A percentile compares a stretch with the other conserved stretches of the same genome.
These are phyloP conservation scores for Papiliotrema flavescens DNA, from an alignment of 1,284 basidiomycete genomes.

Conservation along the genomic window DNA sequence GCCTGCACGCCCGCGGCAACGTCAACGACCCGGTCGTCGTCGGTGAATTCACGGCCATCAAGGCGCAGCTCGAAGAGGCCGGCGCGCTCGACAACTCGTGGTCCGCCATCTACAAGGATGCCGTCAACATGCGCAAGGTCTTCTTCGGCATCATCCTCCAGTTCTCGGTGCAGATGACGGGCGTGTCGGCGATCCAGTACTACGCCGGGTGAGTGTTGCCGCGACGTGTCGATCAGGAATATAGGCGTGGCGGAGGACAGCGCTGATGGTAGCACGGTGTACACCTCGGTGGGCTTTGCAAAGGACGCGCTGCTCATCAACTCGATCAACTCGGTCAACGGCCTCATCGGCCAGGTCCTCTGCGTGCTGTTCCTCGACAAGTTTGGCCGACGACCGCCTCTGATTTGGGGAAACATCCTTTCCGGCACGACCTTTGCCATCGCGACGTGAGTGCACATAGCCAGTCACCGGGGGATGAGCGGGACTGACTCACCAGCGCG, in stretches of 20 bases:
- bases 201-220: slow-evolving; percentile 42
- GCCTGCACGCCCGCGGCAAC: slow-evolving; percentile 58
- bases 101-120: slow-evolving; percentile 53
- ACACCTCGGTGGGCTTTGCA: slow-evolving; percentile 51
- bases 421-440: slow-evolving; percentile 47
- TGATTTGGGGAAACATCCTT: slow-evolving; percentile 58
- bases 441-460: slow-evolving; percentile 27
- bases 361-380: slow-evolving; percentile 60
- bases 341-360: slow-evolving; percentile 57
- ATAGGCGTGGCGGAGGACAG: too few relatives aligned
- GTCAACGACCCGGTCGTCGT: slow-evolving; percentile 44
- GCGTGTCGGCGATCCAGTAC: slow-evolving; percentile 56
- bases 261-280: slow-evolving; percentile 16
- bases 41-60: slow-evolving; percentile 47
- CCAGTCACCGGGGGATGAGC: background rate
- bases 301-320: slow-evolving; percentile 57
- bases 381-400: slow-evolving; percentile 56
- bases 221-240: slow-evolving; percentile 14
- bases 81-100: slow-evolving; percentile 32
- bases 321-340: slow-evolving; percentile 60
- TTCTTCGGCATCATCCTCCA: slow-evolving; percentile 50
- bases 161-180: slow-evolving; percentile 54
- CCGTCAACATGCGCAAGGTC: slow-evolving; percentile 53
- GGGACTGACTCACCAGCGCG: slow-evolving; percentile 4
- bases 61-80: slow-evolving; percentile 40